These are phyloP conservation scores for Xerocomus nothofagi DNA, from an alignment of 1,284 basidiomycete species.

Conservation along the genomic window DNA sequence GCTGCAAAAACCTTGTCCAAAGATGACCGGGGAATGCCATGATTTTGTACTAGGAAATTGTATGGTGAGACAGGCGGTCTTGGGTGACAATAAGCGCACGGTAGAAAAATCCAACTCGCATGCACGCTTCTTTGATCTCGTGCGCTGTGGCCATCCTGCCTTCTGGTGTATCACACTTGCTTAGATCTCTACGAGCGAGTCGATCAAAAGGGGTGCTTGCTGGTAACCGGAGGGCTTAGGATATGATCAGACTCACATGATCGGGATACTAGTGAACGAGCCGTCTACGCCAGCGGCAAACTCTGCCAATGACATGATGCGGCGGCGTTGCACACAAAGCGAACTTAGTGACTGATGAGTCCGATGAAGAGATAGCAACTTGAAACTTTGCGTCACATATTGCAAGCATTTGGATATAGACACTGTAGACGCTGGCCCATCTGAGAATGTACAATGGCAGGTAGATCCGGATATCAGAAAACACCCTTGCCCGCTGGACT, in stretches of 20 bases:
- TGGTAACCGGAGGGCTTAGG: not conserved
- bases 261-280: slow-evolving; percentile 30
- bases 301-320: slow-evolving; percentile 29
- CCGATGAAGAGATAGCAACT: too few relatives aligned
- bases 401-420: too few relatives aligned
- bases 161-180: slow-evolving; percentile 19
- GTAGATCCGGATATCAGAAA: too few relatives aligned
- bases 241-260: slow-evolving; percentile 26
- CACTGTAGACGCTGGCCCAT: too few relatives aligned
- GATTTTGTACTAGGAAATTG: slow-evolving; percentile 61
- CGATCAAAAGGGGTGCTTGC: not conserved
- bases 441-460: too few relatives aligned
- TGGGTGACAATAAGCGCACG: slow-evolving; percentile 11
- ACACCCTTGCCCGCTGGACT: too few relatives aligned
- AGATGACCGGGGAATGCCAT: slow-evolving; percentile 60
- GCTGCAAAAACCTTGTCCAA: slow-evolving; percentile 55
- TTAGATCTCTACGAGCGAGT: slow-evolving; percentile 21
- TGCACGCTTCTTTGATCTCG: slow-evolving; percentile 33
- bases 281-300: slow-evolving; percentile 17
- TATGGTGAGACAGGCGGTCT: not conserved
- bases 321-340: not conserved
- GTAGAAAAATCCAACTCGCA: slow-evolving; percentile 37
- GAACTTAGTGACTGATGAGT: too few relatives aligned
- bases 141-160: slow-evolving; percentile 20
- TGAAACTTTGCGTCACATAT: too few relatives aligned